These are phyloP conservation scores for Monosporozyma servazzii DNA, from an alignment of 805 yeast genomes.

Conservation along the genomic window DNA sequence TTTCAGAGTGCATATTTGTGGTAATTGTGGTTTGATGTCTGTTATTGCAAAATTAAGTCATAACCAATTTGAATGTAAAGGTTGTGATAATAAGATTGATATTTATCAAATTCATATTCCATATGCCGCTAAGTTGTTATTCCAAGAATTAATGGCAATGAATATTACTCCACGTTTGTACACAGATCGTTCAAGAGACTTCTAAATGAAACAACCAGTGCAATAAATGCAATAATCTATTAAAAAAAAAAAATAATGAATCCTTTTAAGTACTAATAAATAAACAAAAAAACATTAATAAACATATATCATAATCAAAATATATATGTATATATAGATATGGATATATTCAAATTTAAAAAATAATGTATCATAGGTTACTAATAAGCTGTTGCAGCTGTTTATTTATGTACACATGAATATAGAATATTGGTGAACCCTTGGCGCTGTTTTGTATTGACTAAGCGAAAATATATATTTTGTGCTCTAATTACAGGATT, in stretches of 20 bases:
- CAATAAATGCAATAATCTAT: background rate
- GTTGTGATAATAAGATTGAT: slow-evolving; percentile 97
- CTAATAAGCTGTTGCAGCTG: background rate
- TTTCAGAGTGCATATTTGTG: slow-evolving; percentile 95
- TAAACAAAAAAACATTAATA: background rate
- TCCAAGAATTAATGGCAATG: slow-evolving; percentile 99
- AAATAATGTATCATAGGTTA: slow-evolving; percentile 7
- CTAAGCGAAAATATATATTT: background rate
- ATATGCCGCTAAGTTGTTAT: slow-evolving; percentile 93
- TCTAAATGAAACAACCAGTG: slow-evolving; percentile 10
- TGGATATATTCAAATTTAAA: background rate
- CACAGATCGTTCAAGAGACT: slow-evolving; percentile 65
- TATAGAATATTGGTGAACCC: background rate
- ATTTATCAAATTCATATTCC: slow-evolving; percentile 97
- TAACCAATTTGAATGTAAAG: slow-evolving; percentile 96
- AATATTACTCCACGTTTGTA: slow-evolving; percentile 94
- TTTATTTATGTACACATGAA: background rate
- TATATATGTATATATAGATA: background rate
- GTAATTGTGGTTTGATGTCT: slow-evolving; percentile 96
- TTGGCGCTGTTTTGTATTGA: background rate
- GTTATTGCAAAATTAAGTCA: slow-evolving; percentile 96
- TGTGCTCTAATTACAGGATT: background rate
- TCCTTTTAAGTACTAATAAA: background rate
- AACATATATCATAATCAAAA: background rate
- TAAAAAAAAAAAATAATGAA: background rate